Conservation (phyloP, 202 grass and related monocot genomes). For the Panicum hallii region DNA sequence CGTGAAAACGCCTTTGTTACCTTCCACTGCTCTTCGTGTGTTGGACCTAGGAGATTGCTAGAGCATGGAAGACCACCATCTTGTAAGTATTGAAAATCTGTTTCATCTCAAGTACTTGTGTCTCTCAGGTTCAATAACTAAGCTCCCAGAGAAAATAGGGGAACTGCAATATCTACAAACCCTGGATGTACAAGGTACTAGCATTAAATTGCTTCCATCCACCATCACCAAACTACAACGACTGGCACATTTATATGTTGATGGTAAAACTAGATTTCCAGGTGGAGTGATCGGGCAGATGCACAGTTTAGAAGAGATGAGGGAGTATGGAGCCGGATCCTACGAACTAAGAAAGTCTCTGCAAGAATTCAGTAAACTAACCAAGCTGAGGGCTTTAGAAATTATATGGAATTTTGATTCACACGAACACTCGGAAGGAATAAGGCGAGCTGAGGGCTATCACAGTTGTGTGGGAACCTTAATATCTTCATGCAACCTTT, state of each 20-base stretch:
- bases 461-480: background rate
- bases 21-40: too few relatives aligned
- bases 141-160: background rate
- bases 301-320: background rate
- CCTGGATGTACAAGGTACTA: background rate
- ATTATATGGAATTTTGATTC: background rate
- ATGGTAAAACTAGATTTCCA: background rate
- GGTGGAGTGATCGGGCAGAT: background rate
- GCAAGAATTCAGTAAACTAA: background rate
- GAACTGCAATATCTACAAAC: background rate
- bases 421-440: background rate
- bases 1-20: background rate
- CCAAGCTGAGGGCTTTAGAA: background rate
- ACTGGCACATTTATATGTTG: background rate
- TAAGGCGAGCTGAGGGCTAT: fast-evolving
- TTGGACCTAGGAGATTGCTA: background rate
- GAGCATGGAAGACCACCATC: background rate
- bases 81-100: background rate
- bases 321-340: background rate
- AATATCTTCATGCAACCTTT: background rate
- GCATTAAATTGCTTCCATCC: background rate
- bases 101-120: background rate
- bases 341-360: background rate
- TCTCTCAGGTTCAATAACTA: background rate
- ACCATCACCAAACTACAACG: background rate